These are phyloP conservation scores for Leccinellum luteum DNA, from an alignment of 768 basidiomycete genomes.

Conservation along the genomic window DNA sequence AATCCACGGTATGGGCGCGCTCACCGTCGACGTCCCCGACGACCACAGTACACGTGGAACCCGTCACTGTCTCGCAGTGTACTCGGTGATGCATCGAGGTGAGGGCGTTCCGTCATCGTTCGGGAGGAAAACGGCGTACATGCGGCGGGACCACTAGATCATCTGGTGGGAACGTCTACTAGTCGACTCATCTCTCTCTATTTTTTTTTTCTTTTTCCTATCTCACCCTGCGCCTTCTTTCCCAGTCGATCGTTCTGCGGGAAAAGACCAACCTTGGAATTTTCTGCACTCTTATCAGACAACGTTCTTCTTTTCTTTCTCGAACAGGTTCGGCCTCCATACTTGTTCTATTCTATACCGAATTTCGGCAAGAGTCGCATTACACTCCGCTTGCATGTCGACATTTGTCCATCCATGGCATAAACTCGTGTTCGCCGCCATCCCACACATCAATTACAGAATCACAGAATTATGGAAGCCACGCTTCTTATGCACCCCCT, in stretches of 20 bases:
- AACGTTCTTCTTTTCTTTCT: constrained; percentile 11
- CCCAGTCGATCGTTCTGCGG: constrained; percentile 11
- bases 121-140: neutral
- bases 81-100: neutral
- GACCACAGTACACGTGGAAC: neutral
- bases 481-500: constrained; percentile 25
- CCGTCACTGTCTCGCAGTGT: neutral
- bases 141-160: neutral
- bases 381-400: neutral
- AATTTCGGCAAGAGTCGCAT: constrained; percentile 11
- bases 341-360: constrained; percentile 8
- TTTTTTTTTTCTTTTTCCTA: neutral
- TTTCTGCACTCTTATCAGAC: constrained; percentile 18
- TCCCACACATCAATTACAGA: constrained; percentile 14
- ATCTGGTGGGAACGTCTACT: neutral
- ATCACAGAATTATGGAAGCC: constrained; percentile 21
- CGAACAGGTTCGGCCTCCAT: constrained; percentile 2
- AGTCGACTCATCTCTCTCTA: no score
- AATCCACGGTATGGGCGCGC: neutral
- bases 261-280: constrained; percentile 8
- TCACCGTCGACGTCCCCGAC: neutral
- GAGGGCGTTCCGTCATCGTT: neutral
- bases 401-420: constrained; percentile 9
- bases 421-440: constrained; percentile 22
- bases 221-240: neutral